phyloP scores from a whole-genome alignment of 2,329 filamentous ascomycete species.

The Aspergillus latus region DNA sequence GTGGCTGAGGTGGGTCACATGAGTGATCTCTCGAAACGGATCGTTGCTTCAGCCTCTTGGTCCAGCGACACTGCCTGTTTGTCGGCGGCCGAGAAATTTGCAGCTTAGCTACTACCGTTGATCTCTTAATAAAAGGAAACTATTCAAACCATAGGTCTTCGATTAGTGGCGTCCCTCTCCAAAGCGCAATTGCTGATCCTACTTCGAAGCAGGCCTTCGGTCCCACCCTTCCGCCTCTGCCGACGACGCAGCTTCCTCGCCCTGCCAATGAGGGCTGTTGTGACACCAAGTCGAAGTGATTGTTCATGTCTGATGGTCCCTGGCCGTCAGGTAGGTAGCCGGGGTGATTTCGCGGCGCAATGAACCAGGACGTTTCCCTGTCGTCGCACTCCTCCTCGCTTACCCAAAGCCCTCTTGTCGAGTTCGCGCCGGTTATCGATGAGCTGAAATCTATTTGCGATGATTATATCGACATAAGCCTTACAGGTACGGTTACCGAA shows the following conservation, averaged over 20 bases:
- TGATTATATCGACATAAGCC: constrained; percentile 31
- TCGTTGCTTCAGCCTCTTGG: constrained; percentile 7
- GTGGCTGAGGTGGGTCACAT: constrained; percentile 17
- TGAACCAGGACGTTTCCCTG: constrained; percentile 31
- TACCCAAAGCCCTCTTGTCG: constrained; percentile 37
- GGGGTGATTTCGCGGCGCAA: constrained; percentile 35
- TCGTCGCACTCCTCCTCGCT: constrained; percentile 33
- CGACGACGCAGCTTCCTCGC: constrained; percentile 20
- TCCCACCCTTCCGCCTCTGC: constrained; percentile 18
- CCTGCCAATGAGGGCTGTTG: constrained; percentile 38
- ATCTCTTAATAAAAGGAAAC: not conserved
- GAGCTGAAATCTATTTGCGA: constrained; percentile 36
- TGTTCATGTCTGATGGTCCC: constrained; percentile 36
- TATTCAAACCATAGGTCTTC: not conserved
- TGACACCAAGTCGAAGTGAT: constrained; percentile 29
- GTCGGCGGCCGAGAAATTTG: not conserved
- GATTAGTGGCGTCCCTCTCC: not conserved
- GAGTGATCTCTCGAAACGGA: constrained; percentile 12
- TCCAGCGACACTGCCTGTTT: constrained; percentile 16
- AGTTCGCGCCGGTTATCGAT: constrained; percentile 40
- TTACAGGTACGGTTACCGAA: constrained; percentile 50
- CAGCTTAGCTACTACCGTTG: not conserved
- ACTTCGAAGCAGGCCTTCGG: constrained; percentile 9
- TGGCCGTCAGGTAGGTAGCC: constrained; percentile 32
- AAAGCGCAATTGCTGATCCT: constrained; percentile 23